Evolutionary conservation across 2,329 filamentous ascomycete species (phyloP), one percentile per base, ranked within the genome.

Genomic region (Colletotrichum sp.): DNA sequence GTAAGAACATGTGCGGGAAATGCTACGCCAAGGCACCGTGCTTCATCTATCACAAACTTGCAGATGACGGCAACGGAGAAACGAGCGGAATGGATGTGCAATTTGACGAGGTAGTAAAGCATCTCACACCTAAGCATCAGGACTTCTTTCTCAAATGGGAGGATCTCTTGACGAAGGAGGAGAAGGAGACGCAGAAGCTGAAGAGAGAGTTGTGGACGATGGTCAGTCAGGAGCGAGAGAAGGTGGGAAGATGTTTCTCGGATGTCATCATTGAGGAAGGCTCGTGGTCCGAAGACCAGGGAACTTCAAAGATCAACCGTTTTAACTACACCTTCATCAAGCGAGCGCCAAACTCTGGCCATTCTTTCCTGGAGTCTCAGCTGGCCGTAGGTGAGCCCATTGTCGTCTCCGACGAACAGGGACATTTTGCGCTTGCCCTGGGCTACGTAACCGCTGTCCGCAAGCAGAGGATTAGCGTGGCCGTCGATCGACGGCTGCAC

Each of bases 141-240:
- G 90, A 92, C 1, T 99, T 98, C 82, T 98, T 99, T 83, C 88
- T 94, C 76, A 98, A 97, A 81, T 99, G 97, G 97, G 97, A 99
- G 82, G 90, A 93, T 65, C 87, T 99, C 16, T 87, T 99, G 47
- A 98, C 96, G 0, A 97, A 97, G 81, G 97, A 99, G 85, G 97
- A 99, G 82, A 95, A 93, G 78, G 95, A 98, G 79, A 92, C 94
- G 80, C 93, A 97, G 81, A 97, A 94, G 79, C 93, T 95, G 76
- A 92, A 95, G 75, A 90, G 95, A 76, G 97, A 99, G 81, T 86
- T 99, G 4, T 99, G 97, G 97, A 98, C 96, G 1, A 97, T 99
- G 94, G 86, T 96, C 27, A 98, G 97, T 81, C 88, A 87, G 1
- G 95, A 98, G 81, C 93, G 97, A 61, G 95, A 99, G 82, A 94